Evolutionary conservation across 1,284 basidiomycete species (phyloP), one percentile per base, ranked within the genome.

Genomic region (Rhodotorula sp.): DNA sequence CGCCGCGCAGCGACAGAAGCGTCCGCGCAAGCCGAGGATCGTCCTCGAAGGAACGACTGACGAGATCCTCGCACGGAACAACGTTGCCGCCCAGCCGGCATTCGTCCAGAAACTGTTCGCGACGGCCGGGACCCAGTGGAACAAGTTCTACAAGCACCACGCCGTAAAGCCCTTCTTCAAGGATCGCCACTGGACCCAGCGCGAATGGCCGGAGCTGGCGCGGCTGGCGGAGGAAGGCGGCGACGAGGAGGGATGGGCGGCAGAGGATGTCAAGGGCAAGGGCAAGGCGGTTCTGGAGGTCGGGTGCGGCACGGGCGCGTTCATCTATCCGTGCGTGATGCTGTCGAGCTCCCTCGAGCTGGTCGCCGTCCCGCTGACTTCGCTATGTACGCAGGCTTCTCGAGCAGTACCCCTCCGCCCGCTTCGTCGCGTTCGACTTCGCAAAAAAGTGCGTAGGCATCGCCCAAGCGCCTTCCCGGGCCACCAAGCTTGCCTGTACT

Each of bases 161-260:
- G 55, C 59, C 8, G 66, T 60, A 21, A 55, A 39, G 2, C 62
- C 50, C 25, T 83, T 83, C 67, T 83, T 82, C 78, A 82, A 82
- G 65, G 78, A 82, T 54, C 76, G 82, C 7, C 80, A 82, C 64
- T 83, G 82, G 82, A 81, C 80, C 1, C 67, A 73, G n/a, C 68
- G 77, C 3, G 81, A 82, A 64, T 82, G 81, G 66, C 37, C 51
- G 3, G 61, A 73, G 21, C 50, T 67, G 2, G 61, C 39, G 34
- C 15, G 41, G 3, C 39, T 60, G 5, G 69, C 50, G 19, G 44
- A 58, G 15, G 36, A 13, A 13, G 58, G 41, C 34, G 44, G 3
- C 5, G 32, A n/a, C 19, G 58, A 21, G 15, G 19, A 32, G 27
- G 56, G 22, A 22, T 10, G 15, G n/a, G 9, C 12, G 9, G 37